Base-by-base conservation (phyloP, 441 rosid species). In the Croton setiger region DNA sequence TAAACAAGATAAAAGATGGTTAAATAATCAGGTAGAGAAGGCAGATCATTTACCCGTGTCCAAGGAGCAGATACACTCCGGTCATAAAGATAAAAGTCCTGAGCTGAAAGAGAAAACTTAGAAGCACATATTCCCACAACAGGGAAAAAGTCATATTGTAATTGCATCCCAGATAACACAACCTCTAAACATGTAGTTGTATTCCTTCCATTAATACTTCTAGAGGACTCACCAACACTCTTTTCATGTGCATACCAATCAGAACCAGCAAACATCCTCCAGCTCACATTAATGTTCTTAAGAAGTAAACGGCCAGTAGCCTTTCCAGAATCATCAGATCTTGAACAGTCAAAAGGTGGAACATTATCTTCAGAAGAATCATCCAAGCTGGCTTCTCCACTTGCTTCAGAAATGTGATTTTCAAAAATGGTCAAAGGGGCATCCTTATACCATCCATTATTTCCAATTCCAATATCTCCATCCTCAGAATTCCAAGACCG, bases 201-300 rank as follows among this genome's bases (percentile, higher is more conserved):
- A 78, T 93, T 89, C 76, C 98, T 88, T 62, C 84, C 86, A 76
- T 45, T 68, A 55, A n/a, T 54, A 64, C 76, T 71, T 60, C 67
- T 65, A 54, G 77, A 54, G 53, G 52, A 73, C 59, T 75, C 82
- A 68, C 58, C 68, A 27, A 27, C 31, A 44, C 76, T 80, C 71
- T 67, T 83, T 62, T 59, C 64, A 73, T 76, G 72, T 61, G 76
- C 72, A 70, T 31, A 76, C 99, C 99, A 96, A 75, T 93, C 97
- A 70, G 84, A 81, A 79, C 99, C 99, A 70, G 84, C 84, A 78
- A 78, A 85, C 85, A 96, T 85, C 82, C 84, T 88, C 98, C 99
- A 96, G 75, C 76, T 83, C 75, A 93, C 76, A 75, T 85, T 76
- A 41, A 88, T 74, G 72, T 90, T 87, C 72, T 77, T 82, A 60